A percentile compares a stretch with the other conserved stretches of the same genome.
Conservation (phyloP, 208 protist species). For the Plasmodiophora brassicae region DNA sequence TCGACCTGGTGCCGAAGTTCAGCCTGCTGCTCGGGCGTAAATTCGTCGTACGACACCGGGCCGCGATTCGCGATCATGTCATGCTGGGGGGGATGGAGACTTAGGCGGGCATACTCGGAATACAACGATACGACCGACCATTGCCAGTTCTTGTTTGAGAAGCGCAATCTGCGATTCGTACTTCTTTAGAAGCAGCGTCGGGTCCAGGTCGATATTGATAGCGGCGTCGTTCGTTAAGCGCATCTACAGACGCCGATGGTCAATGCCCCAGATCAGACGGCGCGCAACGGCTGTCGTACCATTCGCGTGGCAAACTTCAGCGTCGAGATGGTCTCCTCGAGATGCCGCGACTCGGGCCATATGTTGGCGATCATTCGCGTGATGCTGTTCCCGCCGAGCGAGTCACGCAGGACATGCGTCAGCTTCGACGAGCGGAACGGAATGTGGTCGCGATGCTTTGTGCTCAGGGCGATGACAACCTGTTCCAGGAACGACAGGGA, state of each 20-base stretch:
- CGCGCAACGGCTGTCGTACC: no score
- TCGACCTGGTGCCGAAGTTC: neutral
- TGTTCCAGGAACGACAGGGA: conserved; percentile 78
- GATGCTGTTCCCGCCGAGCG: conserved; percentile 61
- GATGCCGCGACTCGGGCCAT: conserved; percentile 56
- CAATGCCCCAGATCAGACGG: no score
- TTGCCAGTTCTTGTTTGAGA: conserved; percentile 75
- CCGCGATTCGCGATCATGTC: conserved; percentile 14
- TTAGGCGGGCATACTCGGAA: neutral
- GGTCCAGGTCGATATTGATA: conserved; percentile 67
- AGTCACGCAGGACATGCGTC: conserved; percentile 74
- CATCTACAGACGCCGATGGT: no score
- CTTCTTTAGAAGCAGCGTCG: conserved; percentile 51
- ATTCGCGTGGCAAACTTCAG: conserved; percentile 78
- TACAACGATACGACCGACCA: conserved; percentile 46
- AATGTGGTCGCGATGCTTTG: conserved; percentile 64
- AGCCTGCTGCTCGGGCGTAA: conserved; percentile 1
- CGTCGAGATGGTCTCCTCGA: conserved; percentile 72
- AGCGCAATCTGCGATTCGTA: conserved; percentile 66
- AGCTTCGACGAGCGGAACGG: conserved; percentile 87
- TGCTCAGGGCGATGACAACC: conserved; percentile 66
- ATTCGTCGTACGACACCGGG: neutral
- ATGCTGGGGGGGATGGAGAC: neutral
- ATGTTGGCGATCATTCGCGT: conserved; percentile 80
- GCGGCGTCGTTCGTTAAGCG: conserved; percentile 68